A percentile compares a stretch with the other conserved stretches of the same genome.
Evolutionary conservation across 495 filamentous ascomycete genomes (phyloP).

Genomic region (Penicillium parvum): DNA sequence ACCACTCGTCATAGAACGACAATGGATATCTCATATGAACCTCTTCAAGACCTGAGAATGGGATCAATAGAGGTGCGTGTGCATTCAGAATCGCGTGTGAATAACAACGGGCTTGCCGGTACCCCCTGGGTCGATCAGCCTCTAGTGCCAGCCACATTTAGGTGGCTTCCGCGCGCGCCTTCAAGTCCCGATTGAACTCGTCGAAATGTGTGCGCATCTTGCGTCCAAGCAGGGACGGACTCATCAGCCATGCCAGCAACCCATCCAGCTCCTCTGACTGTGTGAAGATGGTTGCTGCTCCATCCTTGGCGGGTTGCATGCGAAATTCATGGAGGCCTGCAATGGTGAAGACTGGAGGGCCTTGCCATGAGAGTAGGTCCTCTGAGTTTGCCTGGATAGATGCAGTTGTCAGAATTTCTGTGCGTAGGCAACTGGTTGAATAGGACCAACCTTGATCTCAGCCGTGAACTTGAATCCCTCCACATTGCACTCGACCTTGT

Average conservation of each 20-base stretch:
- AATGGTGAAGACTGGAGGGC: conserved; percentile 26
- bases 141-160: background rate
- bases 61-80: background rate
- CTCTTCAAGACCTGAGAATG: background rate
- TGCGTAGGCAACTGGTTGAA: background rate
- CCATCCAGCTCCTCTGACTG: conserved; percentile 24
- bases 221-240: conserved; percentile 19
- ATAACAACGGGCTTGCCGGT: background rate
- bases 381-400: conserved; percentile 20
- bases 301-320: conserved; percentile 23
- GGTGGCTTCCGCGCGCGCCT: conserved; percentile 16
- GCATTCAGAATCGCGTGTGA: background rate
- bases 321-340: conserved; percentile 22
- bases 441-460: conserved; percentile 17
- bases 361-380: conserved; percentile 25
- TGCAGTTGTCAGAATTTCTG: background rate
- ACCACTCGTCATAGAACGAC: too few species aligned
- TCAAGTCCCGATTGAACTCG: conserved; percentile 22
- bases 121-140: background rate
- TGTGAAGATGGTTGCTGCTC: conserved; percentile 24
- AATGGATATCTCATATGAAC: background rate
- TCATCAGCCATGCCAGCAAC: conserved; percentile 20
- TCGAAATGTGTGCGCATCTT: conserved; percentile 21
- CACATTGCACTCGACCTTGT: conserved; percentile 23
- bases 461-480: conserved; percentile 26